phyloP scores from a whole-genome alignment of 2,329 filamentous ascomycete genomes.

The Cercospora berteroae region DNA sequence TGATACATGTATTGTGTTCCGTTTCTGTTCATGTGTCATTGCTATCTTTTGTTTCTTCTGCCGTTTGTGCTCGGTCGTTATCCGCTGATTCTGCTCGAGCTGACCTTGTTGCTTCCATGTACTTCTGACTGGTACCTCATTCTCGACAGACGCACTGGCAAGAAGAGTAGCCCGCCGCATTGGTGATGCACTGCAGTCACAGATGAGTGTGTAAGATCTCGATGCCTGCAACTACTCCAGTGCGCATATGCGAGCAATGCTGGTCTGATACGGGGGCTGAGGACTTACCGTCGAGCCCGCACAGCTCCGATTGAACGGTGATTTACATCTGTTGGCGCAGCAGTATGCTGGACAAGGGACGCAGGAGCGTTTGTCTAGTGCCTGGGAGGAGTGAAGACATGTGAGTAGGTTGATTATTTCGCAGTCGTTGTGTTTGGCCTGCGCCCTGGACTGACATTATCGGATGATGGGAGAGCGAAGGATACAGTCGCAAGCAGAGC shows the following conservation, averaged over 20 bases:
- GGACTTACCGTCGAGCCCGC: constrained; percentile 5
- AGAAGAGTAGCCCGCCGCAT: constrained; percentile 3
- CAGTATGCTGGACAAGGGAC: constrained; percentile 12
- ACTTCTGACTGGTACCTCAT: background rate
- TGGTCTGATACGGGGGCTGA: background rate
- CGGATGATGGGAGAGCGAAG: background rate
- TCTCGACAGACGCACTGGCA: constrained; percentile 8
- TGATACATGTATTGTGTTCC: background rate
- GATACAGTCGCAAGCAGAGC: background rate
- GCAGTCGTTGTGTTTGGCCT: background rate
- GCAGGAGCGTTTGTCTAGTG: constrained; percentile 14
- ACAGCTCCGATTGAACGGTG: constrained; percentile 7
- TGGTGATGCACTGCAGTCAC: constrained; percentile 6
- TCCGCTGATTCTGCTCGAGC: background rate
- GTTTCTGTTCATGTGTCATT: background rate
- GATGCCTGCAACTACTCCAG: background rate
- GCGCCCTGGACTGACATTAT: background rate
- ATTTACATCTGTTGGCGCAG: constrained; percentile 6
- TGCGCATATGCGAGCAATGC: background rate
- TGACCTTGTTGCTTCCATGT: background rate
- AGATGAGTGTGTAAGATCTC: background rate
- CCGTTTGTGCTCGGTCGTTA: background rate
- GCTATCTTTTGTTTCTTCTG: background rate
- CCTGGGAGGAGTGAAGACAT: background rate
- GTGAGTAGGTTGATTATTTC: background rate